Percentiles rank a stretch among this genome's conserved stretches.
Evolutionary conservation across 2,329 filamentous ascomycete species (phyloP).

Genomic region (Xylariaceae sp.): DNA sequence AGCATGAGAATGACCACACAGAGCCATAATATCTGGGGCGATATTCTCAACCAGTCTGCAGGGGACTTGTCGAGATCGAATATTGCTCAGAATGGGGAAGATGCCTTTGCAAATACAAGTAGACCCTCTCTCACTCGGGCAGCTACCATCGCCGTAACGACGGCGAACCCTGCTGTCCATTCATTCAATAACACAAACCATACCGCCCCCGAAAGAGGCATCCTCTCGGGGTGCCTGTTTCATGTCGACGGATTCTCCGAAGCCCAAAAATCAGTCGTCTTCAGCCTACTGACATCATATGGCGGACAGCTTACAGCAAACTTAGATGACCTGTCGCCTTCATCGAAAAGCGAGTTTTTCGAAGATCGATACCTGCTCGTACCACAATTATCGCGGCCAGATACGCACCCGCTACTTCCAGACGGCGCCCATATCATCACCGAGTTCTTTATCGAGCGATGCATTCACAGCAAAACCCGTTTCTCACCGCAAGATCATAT

Average conservation of each 20-base stretch:
- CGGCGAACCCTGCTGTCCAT: not conserved
- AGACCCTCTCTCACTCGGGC: constrained; percentile 4
- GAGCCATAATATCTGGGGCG: constrained; percentile 81
- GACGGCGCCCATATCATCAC: constrained; percentile 59
- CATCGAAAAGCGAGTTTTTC: constrained; percentile 21
- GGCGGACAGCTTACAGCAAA: constrained; percentile 43
- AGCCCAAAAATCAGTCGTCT: constrained; percentile 46
- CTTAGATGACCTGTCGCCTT: constrained; percentile 38
- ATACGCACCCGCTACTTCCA: constrained; percentile 39
- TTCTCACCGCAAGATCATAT: constrained; percentile 66
- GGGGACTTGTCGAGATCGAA: constrained; percentile 25
- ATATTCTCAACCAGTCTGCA: constrained; percentile 57
- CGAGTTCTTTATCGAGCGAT: constrained; percentile 91
- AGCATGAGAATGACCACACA: constrained; percentile 80
- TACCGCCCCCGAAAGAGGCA: constrained; percentile 32
- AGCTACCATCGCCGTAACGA: constrained; percentile 3
- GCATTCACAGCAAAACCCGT: constrained; percentile 71
- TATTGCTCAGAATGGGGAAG: constrained; percentile 10
- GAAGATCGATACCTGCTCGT: constrained; percentile 50
- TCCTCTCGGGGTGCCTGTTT: constrained; percentile 56
- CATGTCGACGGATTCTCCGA: constrained; percentile 57
- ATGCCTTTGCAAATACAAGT: constrained; percentile 10
- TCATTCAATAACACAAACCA: constrained; percentile 7
- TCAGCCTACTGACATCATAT: constrained; percentile 45
- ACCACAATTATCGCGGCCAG: constrained; percentile 47